Conservation (phyloP, 352 stramenopile genomes). For the Phytophthora cryptogea region DNA sequence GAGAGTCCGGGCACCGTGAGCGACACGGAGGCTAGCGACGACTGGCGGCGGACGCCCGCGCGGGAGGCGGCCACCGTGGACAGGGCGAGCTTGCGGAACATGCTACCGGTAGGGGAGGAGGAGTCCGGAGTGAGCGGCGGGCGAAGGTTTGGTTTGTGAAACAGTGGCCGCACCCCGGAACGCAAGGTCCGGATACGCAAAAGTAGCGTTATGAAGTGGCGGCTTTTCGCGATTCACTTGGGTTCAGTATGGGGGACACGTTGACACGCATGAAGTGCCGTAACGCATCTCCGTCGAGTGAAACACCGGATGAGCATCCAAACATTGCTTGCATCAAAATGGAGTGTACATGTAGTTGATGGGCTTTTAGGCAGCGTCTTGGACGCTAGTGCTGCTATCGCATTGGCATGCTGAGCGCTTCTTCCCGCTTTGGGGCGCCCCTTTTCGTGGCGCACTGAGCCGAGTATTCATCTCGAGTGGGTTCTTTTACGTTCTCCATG, state of each 20-base stretch:
- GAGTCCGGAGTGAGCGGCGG: conserved; percentile 11
- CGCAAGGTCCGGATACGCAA: conserved; percentile 10
- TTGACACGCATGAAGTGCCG: conserved; percentile 5
- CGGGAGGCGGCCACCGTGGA: conserved; percentile 13
- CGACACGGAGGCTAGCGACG: conserved; percentile 36
- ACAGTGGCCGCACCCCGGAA: conserved; percentile 22
- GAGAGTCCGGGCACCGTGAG: conserved; percentile 73
- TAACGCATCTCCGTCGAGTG: conserved; percentile 13
- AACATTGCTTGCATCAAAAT: conserved; percentile 11
- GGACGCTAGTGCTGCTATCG: too few relatives aligned
- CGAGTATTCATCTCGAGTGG: conserved; percentile 24
- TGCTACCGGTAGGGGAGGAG: conserved; percentile 17
- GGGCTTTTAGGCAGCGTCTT: not conserved
- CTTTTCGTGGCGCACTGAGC: not conserved
- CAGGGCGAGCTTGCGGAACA: conserved; percentile 53
- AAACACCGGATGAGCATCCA: conserved; percentile 21
- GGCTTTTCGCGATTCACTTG: conserved; percentile 13
- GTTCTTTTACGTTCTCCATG: conserved; percentile 36
- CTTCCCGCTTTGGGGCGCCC: not conserved
- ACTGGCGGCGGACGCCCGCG: conserved; percentile 33
- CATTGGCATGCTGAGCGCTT: too few relatives aligned
- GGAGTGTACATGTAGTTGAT: not conserved
- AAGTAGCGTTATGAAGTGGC: conserved; percentile 41
- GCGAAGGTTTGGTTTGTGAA: conserved; percentile 32
- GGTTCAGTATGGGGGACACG: conserved; percentile 2